Conservation (phyloP, 1,139 yeast species). For the Yamadazyma sp. region DNA sequence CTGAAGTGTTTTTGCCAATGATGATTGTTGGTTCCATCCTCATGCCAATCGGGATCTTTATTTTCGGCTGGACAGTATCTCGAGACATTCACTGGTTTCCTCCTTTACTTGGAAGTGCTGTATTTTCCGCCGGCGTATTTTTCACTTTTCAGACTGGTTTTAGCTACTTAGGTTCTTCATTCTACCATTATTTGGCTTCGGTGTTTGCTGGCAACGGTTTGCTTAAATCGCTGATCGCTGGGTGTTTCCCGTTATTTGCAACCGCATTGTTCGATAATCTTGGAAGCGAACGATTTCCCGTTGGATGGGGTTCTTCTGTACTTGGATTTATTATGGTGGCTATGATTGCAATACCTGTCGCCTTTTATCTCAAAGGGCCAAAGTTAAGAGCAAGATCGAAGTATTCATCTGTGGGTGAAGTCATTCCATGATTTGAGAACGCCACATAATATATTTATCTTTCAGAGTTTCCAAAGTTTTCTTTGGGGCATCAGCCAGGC, state of each 20-base stretch:
- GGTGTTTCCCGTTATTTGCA: constrained; percentile 35
- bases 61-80: constrained; percentile 33
- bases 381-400: constrained; percentile 47
- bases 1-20: constrained; percentile 62
- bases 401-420: constrained; percentile 34
- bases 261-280: constrained; percentile 46
- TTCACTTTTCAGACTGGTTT: constrained; percentile 32
- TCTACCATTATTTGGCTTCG: constrained; percentile 37
- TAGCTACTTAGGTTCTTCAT: constrained; percentile 64
- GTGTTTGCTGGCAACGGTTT: constrained; percentile 33
- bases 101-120: constrained; percentile 29
- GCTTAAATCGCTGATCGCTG: constrained; percentile 28
- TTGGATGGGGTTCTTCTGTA: constrained; percentile 68
- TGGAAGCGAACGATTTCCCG: constrained; percentile 30
- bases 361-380: constrained; percentile 32
- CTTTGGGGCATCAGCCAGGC: too few relatives aligned
- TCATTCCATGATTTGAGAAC: too few relatives aligned
- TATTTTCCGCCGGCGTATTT: constrained; percentile 31
- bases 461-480: too few relatives aligned
- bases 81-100: constrained; percentile 32
- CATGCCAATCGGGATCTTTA: constrained; percentile 32
- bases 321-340: constrained; percentile 55
- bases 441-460: too few relatives aligned
- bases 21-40: constrained; percentile 34
- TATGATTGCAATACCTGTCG: constrained; percentile 67